Evolutionary conservation across 495 filamentous ascomycete genomes (phyloP), one percentile per base, ranked within the genome.

Genomic region (Xylaria acuta): DNA sequence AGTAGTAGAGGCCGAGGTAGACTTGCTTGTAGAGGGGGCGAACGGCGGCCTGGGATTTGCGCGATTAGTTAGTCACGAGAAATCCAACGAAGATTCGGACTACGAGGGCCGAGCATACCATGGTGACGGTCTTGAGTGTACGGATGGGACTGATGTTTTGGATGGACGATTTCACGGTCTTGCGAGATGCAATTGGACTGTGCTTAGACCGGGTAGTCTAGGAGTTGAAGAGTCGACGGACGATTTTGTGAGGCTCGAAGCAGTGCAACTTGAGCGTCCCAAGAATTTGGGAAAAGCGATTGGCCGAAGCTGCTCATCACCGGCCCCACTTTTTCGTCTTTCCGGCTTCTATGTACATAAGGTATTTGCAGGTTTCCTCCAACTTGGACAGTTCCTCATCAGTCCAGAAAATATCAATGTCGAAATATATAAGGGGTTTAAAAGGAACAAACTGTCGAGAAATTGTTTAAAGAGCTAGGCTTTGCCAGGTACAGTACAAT

Each of bases 21-120:
- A 91, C 92, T 84, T 92, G 88, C 94, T 93, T 93, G 92, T 96
- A 97, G 85, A 95, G 76, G 77, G 84, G 78, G 79, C 54, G 54
- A 62, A 25, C 43, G 27, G 43, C 34, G 32, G 65, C 56, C 86
- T 84, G 76, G 87, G 80, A 64, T 70, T 63, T 82, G 79, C 77
- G 80, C 76, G 74, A 80, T 84, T 78, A 80, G 75, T 73, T 75
- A 66, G 67, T 59, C 22, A 1, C 12, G 2, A 62, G 27, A 43
- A 49, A 62, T 64, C 8, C 34, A 73, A 34, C 27, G 25, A 30
- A 22, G 7, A 32, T 45, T 30, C 7, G 53, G 30, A 45, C 53
- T 16, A 43, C 27, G 62, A 41, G 32, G 43, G 43, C 45, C 30
- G 38, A 64, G 18, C 75, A 76, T 76, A 85, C 84, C 83, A 86